phyloP scores from a whole-genome alignment of 805 yeast species.

The Saccharomycopsis schoenii region DNA sequence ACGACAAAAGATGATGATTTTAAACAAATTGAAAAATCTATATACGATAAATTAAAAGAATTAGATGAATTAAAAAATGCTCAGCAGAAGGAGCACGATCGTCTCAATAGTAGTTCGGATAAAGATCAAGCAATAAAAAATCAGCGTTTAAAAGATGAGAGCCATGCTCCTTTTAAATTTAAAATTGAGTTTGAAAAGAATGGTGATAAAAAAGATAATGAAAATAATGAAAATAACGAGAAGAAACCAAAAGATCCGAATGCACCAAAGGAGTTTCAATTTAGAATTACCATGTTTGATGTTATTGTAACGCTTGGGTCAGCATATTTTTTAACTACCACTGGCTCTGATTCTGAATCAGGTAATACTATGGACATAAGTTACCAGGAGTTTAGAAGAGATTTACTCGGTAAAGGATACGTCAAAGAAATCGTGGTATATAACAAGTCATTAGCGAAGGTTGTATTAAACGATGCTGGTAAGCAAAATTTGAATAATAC shows the following conservation, averaged over 20 bases:
- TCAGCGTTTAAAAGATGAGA: not conserved
- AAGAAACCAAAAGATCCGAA: slow-evolving; percentile 8
- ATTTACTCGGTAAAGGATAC: slow-evolving; percentile 64
- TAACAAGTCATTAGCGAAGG: slow-evolving; percentile 66
- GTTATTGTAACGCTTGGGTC: slow-evolving; percentile 8
- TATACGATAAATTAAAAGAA: slow-evolving; percentile 7
- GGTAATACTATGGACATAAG: slow-evolving; percentile 42
- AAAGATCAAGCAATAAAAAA: not conserved
- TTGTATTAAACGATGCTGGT: slow-evolving; percentile 56
- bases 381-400: slow-evolving; percentile 82
- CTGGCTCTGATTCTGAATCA: not conserved
- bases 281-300: slow-evolving; percentile 13
- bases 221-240: not conserved
- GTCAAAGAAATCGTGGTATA: slow-evolving; percentile 69
- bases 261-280: slow-evolving; percentile 7
- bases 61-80: not conserved
- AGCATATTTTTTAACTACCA: slow-evolving; percentile 1
- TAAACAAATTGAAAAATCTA: slow-evolving; percentile 2
- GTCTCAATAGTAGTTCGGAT: not conserved
- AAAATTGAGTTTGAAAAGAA: slow-evolving; percentile 5
- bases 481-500: slow-evolving; percentile 32
- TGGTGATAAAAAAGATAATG: slow-evolving; percentile 1
- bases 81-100: not conserved
- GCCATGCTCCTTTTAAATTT: slow-evolving; percentile 2
- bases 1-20: not conserved